phyloP scores from a whole-genome alignment of 768 basidiomycete species.

The Clathrus columnatus region DNA sequence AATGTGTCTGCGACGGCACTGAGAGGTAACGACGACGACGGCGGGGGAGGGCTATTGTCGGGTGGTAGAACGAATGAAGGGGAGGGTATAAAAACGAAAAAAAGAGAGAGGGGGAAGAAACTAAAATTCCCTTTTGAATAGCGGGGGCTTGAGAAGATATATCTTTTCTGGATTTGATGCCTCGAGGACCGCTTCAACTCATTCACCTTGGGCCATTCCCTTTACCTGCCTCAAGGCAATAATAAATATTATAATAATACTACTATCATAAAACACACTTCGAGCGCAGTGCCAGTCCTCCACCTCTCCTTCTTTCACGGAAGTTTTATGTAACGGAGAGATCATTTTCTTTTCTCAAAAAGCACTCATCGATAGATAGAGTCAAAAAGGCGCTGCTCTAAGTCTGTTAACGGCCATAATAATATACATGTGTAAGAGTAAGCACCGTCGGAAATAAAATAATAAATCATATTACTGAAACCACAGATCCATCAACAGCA shows the following conservation, averaged over 20 bases:
- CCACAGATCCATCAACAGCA: not conserved
- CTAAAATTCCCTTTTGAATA: not conserved
- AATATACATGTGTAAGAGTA: too few species aligned
- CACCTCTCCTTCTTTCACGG: too few species aligned
- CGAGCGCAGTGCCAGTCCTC: not conserved
- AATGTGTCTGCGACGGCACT: not conserved
- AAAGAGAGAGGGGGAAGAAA: not conserved
- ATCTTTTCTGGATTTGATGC: slow-evolving; percentile 8
- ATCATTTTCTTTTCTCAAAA: not conserved
- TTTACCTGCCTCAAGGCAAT: slow-evolving; percentile 2
- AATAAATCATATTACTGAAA: not conserved
- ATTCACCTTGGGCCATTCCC: not conserved
- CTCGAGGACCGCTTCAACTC: slow-evolving; percentile 11
- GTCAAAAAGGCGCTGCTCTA: not conserved
- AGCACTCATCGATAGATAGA: not conserved
- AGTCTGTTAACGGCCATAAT: too few species aligned
- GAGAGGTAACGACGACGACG: not conserved
- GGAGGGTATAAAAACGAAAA: not conserved
- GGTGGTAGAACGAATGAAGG: too few species aligned
- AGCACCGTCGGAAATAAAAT: not conserved
- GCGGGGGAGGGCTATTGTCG: not conserved
- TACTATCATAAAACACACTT: not conserved
- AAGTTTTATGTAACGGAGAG: too few species aligned
- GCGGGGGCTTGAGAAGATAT: not conserved
- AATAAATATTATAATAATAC: too few species aligned